Evolutionary conservation across 2,329 filamentous ascomycete genomes (phyloP), one percentile per base, ranked within the genome.

Genomic region (Stagonosporopsis chrysanthemi): DNA sequence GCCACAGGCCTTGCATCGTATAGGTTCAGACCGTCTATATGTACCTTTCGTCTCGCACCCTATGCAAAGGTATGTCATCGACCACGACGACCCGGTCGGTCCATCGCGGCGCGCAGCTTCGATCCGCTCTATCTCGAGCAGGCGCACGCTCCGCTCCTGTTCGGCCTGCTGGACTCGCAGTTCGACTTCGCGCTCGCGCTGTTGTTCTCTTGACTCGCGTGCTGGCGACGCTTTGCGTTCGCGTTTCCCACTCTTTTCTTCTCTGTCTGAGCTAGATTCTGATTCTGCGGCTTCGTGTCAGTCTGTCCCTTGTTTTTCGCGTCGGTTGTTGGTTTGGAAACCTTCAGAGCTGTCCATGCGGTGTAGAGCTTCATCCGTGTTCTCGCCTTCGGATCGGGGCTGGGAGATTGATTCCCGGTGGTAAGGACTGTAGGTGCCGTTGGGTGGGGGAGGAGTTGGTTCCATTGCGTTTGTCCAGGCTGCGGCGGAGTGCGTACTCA

Each of bases 1-100:
- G 14, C 61, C 52, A 46, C 67, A 67, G 6, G 41, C n/a, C 33
- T 38, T 51, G 56, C 60, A 67, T 51, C 58, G 50, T 2, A 65
- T 6, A 17, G 45, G 8, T 22, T 63, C 61, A 2, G 3, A 33
- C 8, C 44, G 31, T 14, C 23, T 3, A 1, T 38, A 15, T 6
- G 2, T 2, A 12, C 23, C 9, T 9, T 17, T 19, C 12, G 3
- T 24, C 7, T 40, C 31, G 19, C 52, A 44, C 1, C 29, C 5
- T 1, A 9, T 6, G 23, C 38, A 48, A 2, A 36, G 3, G 3
- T 39, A 48, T 26, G 3, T 6, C 15, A 38, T 23, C 23, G 15
- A 6, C 26, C 36, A 29, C 39, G 17, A 7, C 7, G 26, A 43
- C 15, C 6, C n/a, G 11, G 6, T 5, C 36, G 17, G 7, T 23